Base-by-base conservation (phyloP, 345 rosid species). In the Laguncularia racemosa region DNA sequence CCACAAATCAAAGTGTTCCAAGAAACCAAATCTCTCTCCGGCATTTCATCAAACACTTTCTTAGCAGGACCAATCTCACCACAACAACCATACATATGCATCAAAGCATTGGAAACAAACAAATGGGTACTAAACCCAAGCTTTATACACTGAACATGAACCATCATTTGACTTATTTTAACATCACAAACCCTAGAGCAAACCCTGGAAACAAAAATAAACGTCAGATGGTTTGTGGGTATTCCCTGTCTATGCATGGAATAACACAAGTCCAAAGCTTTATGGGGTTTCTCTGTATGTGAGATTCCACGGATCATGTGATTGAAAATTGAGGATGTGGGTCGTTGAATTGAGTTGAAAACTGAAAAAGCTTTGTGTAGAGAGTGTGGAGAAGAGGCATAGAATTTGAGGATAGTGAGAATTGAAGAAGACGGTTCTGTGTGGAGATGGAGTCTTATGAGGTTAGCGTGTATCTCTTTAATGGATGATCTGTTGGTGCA, bases 1-100 rank as follows among this genome's bases (percentile, higher is more conserved):
- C 85, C 87, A 66, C 80, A 82, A 55, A 83, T 79, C 76, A 86
- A 71, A 13, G 95, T 78, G 64, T 84, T 86, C 93, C 89, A 86
- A 19, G 84, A 83, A 62, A 85, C 84, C 67, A 83, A 66, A 64
- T 86, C 95, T 65, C 78, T 75, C 0, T 74, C 69, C 6, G 10
- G 46, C 83, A 76, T 79, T 72, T 63, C 63, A 65, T 79, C 83
- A 52, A 86, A 83, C 80, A 81, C 62, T 6, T 67, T 64, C 49
- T 44, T 59, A 1, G 81, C 89, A 52, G 13, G 48, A n/a, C 9
- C 62, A 57, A 78, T 16, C 43, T 64, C 65, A 44, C 79, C 61
- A 28, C 67, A 75, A 47, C 52, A 55, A 0, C 52, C 70, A 50
- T 79, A 83, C 78, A 75, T 54, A 6, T 62, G 64, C 13, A 83